Conservation (phyloP, 305 asterid species). For the Fraxinus floribunda region DNA sequence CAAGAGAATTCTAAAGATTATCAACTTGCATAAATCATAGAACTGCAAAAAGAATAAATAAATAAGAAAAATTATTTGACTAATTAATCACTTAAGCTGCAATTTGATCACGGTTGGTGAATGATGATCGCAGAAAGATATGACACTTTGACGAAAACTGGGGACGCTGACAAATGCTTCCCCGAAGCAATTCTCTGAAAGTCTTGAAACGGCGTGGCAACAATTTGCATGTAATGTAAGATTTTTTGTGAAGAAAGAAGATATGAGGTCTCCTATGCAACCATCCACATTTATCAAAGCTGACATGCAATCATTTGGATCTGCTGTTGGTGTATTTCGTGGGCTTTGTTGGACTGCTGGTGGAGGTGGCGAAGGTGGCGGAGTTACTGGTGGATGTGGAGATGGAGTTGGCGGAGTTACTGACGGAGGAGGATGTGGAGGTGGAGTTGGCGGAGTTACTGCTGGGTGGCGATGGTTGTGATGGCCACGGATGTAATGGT, state of each 20-base stretch:
- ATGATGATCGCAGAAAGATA: not conserved
- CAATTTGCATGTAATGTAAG: conserved; percentile 12
- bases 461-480: not conserved
- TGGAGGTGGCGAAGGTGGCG: not conserved
- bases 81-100: not conserved
- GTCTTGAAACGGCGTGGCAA: conserved; percentile 22
- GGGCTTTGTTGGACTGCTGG: not conserved
- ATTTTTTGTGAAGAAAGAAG: not conserved
- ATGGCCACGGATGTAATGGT: not conserved
- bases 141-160: not conserved
- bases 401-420: not conserved
- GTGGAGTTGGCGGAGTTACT: not conserved
- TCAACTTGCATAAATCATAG: not conserved
- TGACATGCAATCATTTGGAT: conserved; percentile 21
- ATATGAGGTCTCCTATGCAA: conserved; percentile 13
- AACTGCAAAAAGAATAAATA: not conserved
- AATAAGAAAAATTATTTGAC: not conserved
- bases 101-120: not conserved
- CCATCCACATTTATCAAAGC: conserved; percentile 22
- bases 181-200: conserved; percentile 28
- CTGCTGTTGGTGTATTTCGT: not conserved
- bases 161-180: conserved; percentile 25
- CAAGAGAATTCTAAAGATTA: not conserved
- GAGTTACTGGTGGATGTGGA: not conserved
- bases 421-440: not conserved